A percentile compares a stretch with the other conserved stretches of the same genome.
Conservation (phyloP, 2,329 filamentous ascomycete species). For the Exutisphaerella laricina region DNA sequence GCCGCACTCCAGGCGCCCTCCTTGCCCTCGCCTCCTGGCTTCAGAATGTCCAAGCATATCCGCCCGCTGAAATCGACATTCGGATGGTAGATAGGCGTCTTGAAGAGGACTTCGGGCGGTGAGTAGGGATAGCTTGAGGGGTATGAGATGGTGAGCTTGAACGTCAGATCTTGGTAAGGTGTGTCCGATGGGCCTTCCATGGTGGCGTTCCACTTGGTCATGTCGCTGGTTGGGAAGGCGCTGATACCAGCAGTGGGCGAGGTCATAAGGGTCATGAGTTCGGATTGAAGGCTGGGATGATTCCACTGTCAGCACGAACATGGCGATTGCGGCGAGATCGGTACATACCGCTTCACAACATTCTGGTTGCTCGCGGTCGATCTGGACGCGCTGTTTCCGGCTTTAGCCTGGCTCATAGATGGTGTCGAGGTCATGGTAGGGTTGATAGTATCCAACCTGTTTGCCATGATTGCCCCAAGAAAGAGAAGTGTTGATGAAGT, state of each 20-base stretch:
- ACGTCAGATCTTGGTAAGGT: constrained; percentile 77
- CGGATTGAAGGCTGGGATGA: constrained; percentile 72
- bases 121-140: constrained; percentile 89
- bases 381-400: constrained; percentile 17
- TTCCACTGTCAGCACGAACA: constrained; percentile 2
- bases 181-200: constrained; percentile 88
- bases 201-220: constrained; percentile 88
- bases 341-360: constrained; percentile 44
- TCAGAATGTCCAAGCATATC: constrained; percentile 96
- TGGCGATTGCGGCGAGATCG: constrained; percentile 4
- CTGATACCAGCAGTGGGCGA: constrained; percentile 88
- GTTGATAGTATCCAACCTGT: constrained; percentile 27
- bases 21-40: constrained; percentile 41
- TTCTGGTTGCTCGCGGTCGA: constrained; percentile 35
- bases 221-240: constrained; percentile 89
- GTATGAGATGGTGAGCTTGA: constrained; percentile 91
- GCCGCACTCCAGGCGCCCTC: constrained; percentile 94
- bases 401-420: constrained; percentile 31
- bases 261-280: constrained; percentile 98
- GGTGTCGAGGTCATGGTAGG: constrained; percentile 28
- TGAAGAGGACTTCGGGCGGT: constrained; percentile 88
- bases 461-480: constrained; percentile 25
- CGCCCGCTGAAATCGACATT: constrained; percentile 97
- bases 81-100: constrained; percentile 97
- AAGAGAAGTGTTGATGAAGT: neutral